Conservation (phyloP, 148 eudicot species). For the Rhododendron ovatum region DNA sequence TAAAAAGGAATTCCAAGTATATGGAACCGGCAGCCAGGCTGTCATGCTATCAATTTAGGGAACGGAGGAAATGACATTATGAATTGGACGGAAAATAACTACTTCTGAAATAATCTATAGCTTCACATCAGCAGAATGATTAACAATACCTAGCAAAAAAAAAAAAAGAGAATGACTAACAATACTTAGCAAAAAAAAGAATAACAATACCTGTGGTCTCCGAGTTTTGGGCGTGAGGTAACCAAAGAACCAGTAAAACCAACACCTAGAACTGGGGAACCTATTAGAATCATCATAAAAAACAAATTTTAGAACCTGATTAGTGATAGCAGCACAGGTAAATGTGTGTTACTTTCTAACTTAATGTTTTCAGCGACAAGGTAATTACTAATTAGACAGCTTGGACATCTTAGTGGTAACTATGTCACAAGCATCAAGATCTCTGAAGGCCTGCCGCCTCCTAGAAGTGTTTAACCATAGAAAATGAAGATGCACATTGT, state of each 20-base stretch:
- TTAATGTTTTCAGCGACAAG: background rate
- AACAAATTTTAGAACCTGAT: background rate
- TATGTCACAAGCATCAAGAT: background rate
- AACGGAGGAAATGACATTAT: background rate
- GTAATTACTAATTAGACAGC: background rate
- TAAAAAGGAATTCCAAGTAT: background rate
- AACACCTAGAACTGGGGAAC: constrained; percentile 73
- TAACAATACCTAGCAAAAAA: constrained; percentile 34
- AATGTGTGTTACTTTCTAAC: background rate
- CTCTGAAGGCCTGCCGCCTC: background rate
- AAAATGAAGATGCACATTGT: background rate
- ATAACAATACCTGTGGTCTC: constrained; percentile 70
- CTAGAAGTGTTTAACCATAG: background rate
- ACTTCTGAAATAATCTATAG: background rate
- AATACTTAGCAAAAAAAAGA: background rate
- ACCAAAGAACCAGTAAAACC: constrained; percentile 87
- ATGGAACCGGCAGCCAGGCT: background rate
- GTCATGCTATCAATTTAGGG: background rate
- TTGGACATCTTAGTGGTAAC: background rate
- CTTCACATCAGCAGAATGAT: background rate
- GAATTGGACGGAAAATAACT: background rate
- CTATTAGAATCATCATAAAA: constrained; percentile 25
- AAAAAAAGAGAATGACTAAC: too few species aligned
- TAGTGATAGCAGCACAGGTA: background rate
- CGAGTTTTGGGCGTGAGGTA: constrained; percentile 61